Evolutionary conservation across 805 yeast genomes (phyloP), one percentile per base, ranked within the genome.

Genomic region (Brettanomyces anomalus): DNA sequence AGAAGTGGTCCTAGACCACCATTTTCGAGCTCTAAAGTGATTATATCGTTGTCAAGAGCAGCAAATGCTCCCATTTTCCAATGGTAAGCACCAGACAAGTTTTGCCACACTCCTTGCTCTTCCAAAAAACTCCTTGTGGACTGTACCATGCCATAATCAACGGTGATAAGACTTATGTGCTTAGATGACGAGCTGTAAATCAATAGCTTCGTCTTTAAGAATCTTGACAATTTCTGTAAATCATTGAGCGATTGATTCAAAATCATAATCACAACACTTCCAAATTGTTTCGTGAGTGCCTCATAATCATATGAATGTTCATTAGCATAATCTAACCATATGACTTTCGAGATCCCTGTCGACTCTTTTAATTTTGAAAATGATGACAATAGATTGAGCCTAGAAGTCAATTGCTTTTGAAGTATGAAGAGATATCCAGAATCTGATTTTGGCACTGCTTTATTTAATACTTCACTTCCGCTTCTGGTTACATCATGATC

Each of bases 1-100:
- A 79, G 76, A 17, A 71, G 54, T 16, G 65, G 65, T 2, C 71
- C 56, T 36, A 69, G 41, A 0, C 70, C 70, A 3, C 66, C 65
- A 35, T 50, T 45, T 5, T 53, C 49, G 47, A 56, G 40, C 18
- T 74, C 71, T 16, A 77, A 53, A 4, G 75, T 64, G 17, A 71
- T 51, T 19, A 76, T 52, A 42, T 68, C 72, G 13, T 61, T 62
- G 37, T 67, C 72, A 4, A 71, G 24, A 32, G 37, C 33, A 33
- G 41, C 14, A 42, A 33, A 7, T 19, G 30, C 19, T 18, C 41
- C 43, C 38, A 13, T 11, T 5, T 15, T 31, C 43, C 47, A 48
- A n/a, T 36, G 19, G 35, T 48, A 36, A n/a, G 36, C 32, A 1
- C 45, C 36, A n/a, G 40, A 30, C 16, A 62, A 28, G 31, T 60